Evolutionary conservation across 2,329 filamentous ascomycete genomes (phyloP).

Genomic region (Penicillium polonicum): DNA sequence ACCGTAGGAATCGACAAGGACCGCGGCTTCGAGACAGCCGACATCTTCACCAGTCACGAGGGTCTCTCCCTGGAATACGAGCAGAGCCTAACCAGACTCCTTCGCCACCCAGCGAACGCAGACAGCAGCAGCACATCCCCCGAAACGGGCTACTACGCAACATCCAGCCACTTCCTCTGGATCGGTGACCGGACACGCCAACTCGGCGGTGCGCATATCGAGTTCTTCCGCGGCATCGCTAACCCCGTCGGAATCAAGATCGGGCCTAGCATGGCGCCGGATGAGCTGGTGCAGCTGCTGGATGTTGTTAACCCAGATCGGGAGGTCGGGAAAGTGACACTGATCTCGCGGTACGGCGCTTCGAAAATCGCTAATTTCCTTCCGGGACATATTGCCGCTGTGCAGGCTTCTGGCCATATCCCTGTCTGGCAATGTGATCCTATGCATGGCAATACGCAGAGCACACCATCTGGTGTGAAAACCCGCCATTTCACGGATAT

Average conservation of each 20-base stretch:
- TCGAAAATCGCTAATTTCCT: constrained; percentile 72
- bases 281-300: constrained; percentile 75
- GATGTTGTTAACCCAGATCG: constrained; percentile 78
- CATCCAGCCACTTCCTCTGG: constrained; percentile 96
- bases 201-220: constrained; percentile 88
- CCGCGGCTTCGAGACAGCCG: constrained; percentile 82
- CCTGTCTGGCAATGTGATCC: constrained; percentile 99
- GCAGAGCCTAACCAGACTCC: constrained; percentile 74
- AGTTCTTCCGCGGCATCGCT: constrained; percentile 93
- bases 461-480: constrained; percentile 76
- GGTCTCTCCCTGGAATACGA: constrained; percentile 94
- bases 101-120: constrained; percentile 53
- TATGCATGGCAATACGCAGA: constrained; percentile 82
- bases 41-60: constrained; percentile 94
- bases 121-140: not conserved
- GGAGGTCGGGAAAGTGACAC: constrained; percentile 88
- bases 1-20: constrained; percentile 88
- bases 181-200: constrained; percentile 95
- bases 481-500: constrained; percentile 90
- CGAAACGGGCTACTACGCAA: constrained; percentile 74
- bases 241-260: constrained; percentile 98
- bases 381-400: constrained; percentile 81
- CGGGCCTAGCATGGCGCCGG: constrained; percentile 74
- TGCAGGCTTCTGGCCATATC: constrained; percentile 71
- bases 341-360: constrained; percentile 94